Base-by-base conservation (phyloP, 2,329 filamentous ascomycete genomes). In the Exophiala alcalophila region DNA sequence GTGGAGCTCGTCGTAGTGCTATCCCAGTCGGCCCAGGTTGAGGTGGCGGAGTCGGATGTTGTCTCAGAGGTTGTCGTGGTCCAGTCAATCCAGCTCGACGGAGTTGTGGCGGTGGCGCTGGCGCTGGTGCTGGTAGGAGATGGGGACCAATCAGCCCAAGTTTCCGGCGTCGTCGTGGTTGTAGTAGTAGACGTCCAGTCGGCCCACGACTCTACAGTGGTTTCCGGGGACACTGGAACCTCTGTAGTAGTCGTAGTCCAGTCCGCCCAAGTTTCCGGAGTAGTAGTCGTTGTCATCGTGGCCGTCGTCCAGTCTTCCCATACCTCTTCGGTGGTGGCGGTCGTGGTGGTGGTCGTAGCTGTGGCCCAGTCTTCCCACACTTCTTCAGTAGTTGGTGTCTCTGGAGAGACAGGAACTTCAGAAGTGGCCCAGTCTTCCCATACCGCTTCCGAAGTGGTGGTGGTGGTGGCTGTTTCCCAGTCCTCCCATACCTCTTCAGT, bases 281-380 rank as follows among this genome's bases (percentile, higher is more conserved):
- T 12, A 16, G 23, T 25, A 7, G 23, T 7, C n/a, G 23, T 7
- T 7, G 23, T 25, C 5, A 16, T 32, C 14, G 29, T 30, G n/a
- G 23, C 8, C 7, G 33, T 26, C n/a, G n/a, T n/a, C n/a, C n/a
- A n/a, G n/a, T n/a, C n/a, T n/a, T n/a, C n/a, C n/a, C n/a, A n/a
- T n/a, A n/a, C n/a, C n/a, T n/a, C n/a, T n/a, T n/a, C n/a, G 8
- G 33, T 37, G 12, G 33, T 37, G 9, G 30, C 16, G n/a, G 30
- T 10, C n/a, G n/a, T n/a, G n/a, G n/a, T n/a, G n/a, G n/a, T n/a
- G 16, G 32, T 25, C 5, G 32, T 12, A n/a, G 18, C n/a, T n/a
- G n/a, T 23, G 7, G 23, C 24, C 32, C 32, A 35, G 14, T 35
- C 32, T 14, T 10, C 8, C 32, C 32, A 35, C 4, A 12, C 16